These are phyloP conservation scores for Lathyrus oleraceus DNA, from an alignment of 306 rosid species.

Conservation along the genomic window DNA sequence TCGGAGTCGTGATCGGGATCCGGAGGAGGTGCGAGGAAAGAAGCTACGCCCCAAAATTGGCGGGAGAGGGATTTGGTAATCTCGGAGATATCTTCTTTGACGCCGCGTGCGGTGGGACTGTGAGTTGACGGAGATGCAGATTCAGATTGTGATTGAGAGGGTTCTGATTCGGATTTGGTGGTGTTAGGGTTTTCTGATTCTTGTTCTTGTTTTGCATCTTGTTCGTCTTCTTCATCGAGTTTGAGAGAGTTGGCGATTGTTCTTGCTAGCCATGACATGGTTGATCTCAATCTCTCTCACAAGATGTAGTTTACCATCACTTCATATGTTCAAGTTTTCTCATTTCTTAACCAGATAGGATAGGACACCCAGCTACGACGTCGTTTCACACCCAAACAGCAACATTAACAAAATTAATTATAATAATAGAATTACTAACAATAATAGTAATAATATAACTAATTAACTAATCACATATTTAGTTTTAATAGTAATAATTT, in stretches of 20 bases:
- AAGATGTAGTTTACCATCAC: slow-evolving; percentile 9
- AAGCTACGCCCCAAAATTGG: slow-evolving; percentile 87
- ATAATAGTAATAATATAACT: too few species aligned
- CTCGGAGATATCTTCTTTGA: slow-evolving; percentile 82
- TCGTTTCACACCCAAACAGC: slow-evolving; percentile 28
- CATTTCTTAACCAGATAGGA: slow-evolving; percentile 25
- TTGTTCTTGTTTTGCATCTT: not conserved
- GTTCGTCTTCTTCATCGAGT: slow-evolving; percentile 69
- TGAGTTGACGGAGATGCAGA: slow-evolving; percentile 41
- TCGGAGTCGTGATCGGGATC: slow-evolving; percentile 44
- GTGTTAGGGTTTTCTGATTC: not conserved
- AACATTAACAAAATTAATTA: not conserved
- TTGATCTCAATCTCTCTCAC: slow-evolving; percentile 25
- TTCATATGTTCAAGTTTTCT: slow-evolving; percentile 6
- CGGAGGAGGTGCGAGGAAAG: slow-evolving; percentile 85
- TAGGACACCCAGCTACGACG: slow-evolving; percentile 37
- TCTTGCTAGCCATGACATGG: slow-evolving; percentile 80
- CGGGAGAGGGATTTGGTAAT: slow-evolving; percentile 67
- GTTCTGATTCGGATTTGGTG: slow-evolving; percentile 31
- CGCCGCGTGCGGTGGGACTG: slow-evolving; percentile 59
- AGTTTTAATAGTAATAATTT: too few species aligned
- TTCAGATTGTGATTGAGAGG: slow-evolving; percentile 39
- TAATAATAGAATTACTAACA: not conserved
- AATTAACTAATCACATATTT: too few species aligned
- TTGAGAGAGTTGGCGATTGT: slow-evolving; percentile 86